Conservation (phyloP, 176 grass and related monocot genomes). For the Tillandsia leiboldiana region DNA sequence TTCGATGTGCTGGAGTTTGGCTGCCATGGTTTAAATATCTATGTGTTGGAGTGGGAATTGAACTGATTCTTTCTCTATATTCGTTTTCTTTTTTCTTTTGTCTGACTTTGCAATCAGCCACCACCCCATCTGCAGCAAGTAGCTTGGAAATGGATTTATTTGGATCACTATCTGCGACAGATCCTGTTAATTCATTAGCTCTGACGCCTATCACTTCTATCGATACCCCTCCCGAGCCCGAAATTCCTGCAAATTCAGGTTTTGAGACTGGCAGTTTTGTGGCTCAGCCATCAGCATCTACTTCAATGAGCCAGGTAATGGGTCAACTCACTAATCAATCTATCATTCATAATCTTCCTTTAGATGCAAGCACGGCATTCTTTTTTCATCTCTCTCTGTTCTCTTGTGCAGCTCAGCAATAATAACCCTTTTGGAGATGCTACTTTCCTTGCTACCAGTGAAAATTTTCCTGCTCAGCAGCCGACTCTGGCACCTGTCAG, state of each 20-base stretch:
- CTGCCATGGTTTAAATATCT: no score
- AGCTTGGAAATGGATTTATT: constrained; percentile 88
- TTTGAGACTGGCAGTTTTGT: constrained; percentile 48
- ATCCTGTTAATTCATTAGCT: constrained; percentile 65
- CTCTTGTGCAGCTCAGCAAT: constrained; percentile 22
- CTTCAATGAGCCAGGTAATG: constrained; percentile 56
- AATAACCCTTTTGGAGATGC: constrained; percentile 86
- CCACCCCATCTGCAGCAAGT: constrained; percentile 33
- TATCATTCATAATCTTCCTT: background rate
- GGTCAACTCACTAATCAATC: no score
- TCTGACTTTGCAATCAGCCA: constrained; percentile 5
- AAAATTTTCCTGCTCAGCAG: constrained; percentile 37
- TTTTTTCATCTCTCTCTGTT: constrained; percentile 10
- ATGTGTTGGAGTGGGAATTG: background rate
- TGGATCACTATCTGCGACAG: constrained; percentile 36
- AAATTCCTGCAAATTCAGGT: constrained; percentile 44
- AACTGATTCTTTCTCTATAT: background rate
- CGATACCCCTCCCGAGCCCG: constrained; percentile 30
- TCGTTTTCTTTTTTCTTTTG: background rate
- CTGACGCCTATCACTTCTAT: constrained; percentile 61
- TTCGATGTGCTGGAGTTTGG: no score
- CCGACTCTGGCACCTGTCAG: constrained; percentile 30
- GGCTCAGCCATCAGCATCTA: constrained; percentile 44
- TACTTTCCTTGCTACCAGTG: constrained; percentile 67
- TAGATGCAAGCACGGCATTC: background rate